phyloP scores from a whole-genome alignment of 2,329 filamentous ascomycete genomes.

The Hymenoscyphus fraxineus region DNA sequence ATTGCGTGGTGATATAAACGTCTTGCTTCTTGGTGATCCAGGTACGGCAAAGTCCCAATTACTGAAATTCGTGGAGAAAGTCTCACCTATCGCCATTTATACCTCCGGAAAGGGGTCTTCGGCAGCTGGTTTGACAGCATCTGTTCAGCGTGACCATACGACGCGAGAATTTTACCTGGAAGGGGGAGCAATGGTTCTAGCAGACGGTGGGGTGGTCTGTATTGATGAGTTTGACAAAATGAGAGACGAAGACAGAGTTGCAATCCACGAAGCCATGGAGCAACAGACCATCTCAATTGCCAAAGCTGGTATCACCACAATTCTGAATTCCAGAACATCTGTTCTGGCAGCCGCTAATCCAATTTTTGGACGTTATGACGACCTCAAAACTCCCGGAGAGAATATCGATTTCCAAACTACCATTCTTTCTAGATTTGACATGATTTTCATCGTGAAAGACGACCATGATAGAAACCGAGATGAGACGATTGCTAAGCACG shows the following conservation, averaged over 20 bases:
- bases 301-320: conserved; percentile 97
- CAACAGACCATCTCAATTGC: conserved; percentile 99
- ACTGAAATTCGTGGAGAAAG: conserved; percentile 95
- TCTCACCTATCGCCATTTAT: conserved; percentile 94
- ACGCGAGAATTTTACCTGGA: conserved; percentile 97
- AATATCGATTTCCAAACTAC: conserved; percentile 99
- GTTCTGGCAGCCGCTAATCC: conserved; percentile 95
- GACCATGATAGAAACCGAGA: conserved; percentile 88
- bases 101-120: conserved; percentile 98
- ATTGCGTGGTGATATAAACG: conserved; percentile 95
- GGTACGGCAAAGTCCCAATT: conserved; percentile 98
- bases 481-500: conserved; percentile 90
- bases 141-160: conserved; percentile 86
- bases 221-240: conserved; percentile 99
- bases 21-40: conserved; percentile 91
- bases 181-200: conserved; percentile 96
- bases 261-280: conserved; percentile 99
- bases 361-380: conserved; percentile 96
- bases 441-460: conserved; percentile 98
- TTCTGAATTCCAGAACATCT: conserved; percentile 91
- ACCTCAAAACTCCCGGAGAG: conserved; percentile 94
- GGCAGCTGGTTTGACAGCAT: conserved; percentile 93
- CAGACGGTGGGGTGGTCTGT: conserved; percentile 93
- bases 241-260: conserved; percentile 95
- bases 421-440: conserved; percentile 96